Evolutionary conservation across 2,329 filamentous ascomycete species (phyloP).

Genomic region (Monosporascus sp.): DNA sequence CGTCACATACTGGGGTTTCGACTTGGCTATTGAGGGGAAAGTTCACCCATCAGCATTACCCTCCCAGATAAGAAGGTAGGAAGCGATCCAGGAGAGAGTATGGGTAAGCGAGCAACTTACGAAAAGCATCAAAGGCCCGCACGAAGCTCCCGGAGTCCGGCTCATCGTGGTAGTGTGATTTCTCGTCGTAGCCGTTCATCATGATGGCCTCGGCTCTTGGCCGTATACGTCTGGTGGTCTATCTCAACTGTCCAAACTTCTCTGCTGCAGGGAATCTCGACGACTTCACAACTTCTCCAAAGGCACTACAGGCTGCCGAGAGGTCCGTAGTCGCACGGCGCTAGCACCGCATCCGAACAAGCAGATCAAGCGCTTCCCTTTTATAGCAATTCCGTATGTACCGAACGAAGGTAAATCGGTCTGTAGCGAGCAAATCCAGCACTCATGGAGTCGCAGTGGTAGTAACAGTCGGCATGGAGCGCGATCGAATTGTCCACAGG

Average conservation of each 20-base stretch:
- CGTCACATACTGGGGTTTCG: constrained; percentile 87
- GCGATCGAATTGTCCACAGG: too few relatives aligned
- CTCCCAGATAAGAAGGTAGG: too few relatives aligned
- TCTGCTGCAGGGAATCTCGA: neutral
- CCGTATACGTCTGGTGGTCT: neutral
- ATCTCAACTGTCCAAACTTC: constrained; percentile 2
- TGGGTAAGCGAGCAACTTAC: constrained; percentile 45
- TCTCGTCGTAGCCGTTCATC: constrained; percentile 76
- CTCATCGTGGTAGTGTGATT: constrained; percentile 66
- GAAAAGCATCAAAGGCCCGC: constrained; percentile 94
- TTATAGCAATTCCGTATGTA: too few relatives aligned
- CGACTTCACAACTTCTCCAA: constrained; percentile 2
- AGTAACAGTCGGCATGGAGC: too few relatives aligned
- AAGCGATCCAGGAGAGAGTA: neutral
- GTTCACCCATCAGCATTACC: constrained; percentile 1
- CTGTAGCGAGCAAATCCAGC: too few relatives aligned
- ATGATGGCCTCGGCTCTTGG: constrained; percentile 8
- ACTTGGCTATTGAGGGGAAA: constrained; percentile 63
- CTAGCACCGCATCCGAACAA: constrained; percentile 14
- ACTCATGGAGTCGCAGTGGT: too few relatives aligned
- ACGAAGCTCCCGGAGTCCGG: constrained; percentile 64
- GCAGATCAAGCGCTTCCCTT: too few relatives aligned
- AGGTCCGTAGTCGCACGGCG: constrained; percentile 10
- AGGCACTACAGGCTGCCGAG: constrained; percentile 18
- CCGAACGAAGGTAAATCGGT: too few relatives aligned